Evolutionary conservation across 164 flowering plant species (phyloP).

Genomic region (Umbilicus rupestris): DNA sequence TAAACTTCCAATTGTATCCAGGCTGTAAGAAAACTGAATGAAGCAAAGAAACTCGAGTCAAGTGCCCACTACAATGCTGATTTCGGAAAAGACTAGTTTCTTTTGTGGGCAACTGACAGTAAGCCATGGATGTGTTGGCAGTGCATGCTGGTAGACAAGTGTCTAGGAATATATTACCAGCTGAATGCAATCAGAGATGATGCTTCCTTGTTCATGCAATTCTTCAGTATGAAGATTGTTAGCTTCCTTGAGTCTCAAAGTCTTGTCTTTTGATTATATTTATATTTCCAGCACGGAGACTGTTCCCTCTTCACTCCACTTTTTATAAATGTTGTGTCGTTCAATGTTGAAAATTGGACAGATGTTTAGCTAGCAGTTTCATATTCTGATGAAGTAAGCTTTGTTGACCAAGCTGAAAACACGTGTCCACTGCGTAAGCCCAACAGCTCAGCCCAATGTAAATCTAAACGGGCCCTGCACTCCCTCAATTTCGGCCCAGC

Average conservation of each 20-base stretch:
- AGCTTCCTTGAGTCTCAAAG: neutral
- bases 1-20: conserved; percentile 14
- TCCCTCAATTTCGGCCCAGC: too few species aligned
- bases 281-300: too few species aligned
- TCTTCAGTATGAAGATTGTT: neutral
- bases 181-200: neutral
- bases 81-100: conserved; percentile 6
- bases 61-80: conserved; percentile 11
- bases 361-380: too few species aligned
- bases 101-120: neutral
- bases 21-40: conserved; percentile 86
- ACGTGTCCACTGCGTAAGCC: too few species aligned
- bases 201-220: neutral
- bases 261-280: too few species aligned
- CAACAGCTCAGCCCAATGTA: too few species aligned
- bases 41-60: conserved; percentile 46
- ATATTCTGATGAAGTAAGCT: too few species aligned
- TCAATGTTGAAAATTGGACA: too few species aligned
- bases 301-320: neutral
- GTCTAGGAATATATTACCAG: neutral
- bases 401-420: too few species aligned
- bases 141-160: neutral
- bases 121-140: neutral
- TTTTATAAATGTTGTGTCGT: neutral
- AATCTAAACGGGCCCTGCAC: too few species aligned